Conservation (phyloP, 176 grass and related monocot species). For the Olyra latifolia region DNA sequence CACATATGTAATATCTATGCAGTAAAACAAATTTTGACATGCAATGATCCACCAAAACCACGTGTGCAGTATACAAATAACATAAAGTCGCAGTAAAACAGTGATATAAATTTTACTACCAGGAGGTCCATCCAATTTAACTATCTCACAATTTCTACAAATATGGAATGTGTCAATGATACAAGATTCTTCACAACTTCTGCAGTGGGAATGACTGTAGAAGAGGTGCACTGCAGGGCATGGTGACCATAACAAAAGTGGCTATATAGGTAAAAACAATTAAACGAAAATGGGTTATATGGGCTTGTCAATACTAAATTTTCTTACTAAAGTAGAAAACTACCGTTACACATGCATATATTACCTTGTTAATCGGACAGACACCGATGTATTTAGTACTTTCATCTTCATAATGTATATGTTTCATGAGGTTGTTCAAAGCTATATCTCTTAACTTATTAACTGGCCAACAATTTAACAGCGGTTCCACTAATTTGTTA, state of each 20-base stretch:
- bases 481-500: slow-evolving; percentile 64
- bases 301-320: too few species aligned
- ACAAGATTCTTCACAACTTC: too few species aligned
- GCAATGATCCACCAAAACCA: too few species aligned
- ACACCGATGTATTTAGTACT: slow-evolving; percentile 56
- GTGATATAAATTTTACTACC: too few species aligned
- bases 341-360: background rate
- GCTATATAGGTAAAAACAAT: too few species aligned
- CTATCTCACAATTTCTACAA: too few species aligned
- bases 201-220: too few species aligned
- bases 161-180: too few species aligned
- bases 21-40: background rate
- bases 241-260: too few species aligned
- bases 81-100: background rate
- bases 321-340: background rate
- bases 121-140: too few species aligned
- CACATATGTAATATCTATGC: background rate
- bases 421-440: slow-evolving; percentile 50
- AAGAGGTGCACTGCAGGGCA: too few species aligned
- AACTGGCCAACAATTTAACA: slow-evolving; percentile 56
- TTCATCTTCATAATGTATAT: slow-evolving; percentile 79
- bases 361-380: slow-evolving; percentile 67
- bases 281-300: too few species aligned
- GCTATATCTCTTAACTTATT: slow-evolving; percentile 51
- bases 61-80: background rate